Percentiles rank a stretch among this genome's conserved stretches.
These are phyloP conservation scores for Candida krabiensis DNA, from an alignment of 805 yeast species.

Conservation along the genomic window DNA sequence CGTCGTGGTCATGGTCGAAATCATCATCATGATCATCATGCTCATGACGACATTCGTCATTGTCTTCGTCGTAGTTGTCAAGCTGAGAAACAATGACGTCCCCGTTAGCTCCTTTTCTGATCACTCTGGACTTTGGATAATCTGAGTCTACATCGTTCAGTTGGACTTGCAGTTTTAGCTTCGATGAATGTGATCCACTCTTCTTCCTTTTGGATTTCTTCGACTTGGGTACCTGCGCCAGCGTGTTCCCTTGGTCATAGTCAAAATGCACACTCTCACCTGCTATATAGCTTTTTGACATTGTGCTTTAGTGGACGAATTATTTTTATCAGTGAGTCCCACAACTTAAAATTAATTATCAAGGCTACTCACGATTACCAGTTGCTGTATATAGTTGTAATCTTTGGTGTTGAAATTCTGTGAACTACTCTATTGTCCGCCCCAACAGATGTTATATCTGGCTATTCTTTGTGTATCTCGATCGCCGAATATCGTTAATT, in stretches of 20 bases:
- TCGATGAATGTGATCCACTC: slow-evolving; percentile 10
- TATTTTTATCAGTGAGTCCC: not conserved
- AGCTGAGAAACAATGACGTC: slow-evolving; percentile 70
- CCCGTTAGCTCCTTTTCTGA: slow-evolving; percentile 67
- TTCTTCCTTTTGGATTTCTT: slow-evolving; percentile 20
- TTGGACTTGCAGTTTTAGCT: slow-evolving; percentile 39
- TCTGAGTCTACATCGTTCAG: slow-evolving; percentile 57
- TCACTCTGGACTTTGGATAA: slow-evolving; percentile 71
- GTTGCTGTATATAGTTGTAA: too few relatives aligned
- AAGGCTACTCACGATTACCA: too few relatives aligned
- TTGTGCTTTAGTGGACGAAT: slow-evolving; percentile 2
- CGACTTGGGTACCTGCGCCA: slow-evolving; percentile 5
- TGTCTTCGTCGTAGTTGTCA: slow-evolving; percentile 21
- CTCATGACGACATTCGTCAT: slow-evolving; percentile 16
- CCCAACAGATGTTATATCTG: too few relatives aligned
- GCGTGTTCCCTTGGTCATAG: slow-evolving; percentile 14
- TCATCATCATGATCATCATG: slow-evolving; percentile 7
- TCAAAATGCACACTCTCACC: slow-evolving; percentile 34
- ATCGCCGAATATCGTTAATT: too few relatives aligned
- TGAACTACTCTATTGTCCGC: too few relatives aligned
- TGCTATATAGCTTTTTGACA: slow-evolving; percentile 24
- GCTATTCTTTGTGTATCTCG: too few relatives aligned
- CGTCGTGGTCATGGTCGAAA: slow-evolving; percentile 5
- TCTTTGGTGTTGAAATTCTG: too few relatives aligned
- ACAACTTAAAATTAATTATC: not conserved